These are phyloP conservation scores for Basipetospora sp. DNA, from an alignment of 2,329 filamentous ascomycete species.

Conservation along the genomic window DNA sequence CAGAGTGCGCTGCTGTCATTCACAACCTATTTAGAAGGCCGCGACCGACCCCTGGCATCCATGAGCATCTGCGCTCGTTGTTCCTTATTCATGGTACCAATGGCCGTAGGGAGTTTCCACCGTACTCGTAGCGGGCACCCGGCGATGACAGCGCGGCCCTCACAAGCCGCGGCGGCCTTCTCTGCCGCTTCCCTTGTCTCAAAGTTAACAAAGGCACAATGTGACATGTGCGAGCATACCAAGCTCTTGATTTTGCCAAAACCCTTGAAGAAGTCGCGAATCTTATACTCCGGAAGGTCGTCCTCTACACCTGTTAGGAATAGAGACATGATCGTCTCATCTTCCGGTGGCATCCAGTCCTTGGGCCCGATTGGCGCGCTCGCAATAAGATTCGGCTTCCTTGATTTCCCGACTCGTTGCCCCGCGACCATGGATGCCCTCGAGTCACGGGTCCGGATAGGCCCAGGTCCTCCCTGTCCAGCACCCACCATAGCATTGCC, in stretches of 20 bases:
- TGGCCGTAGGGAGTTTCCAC: constrained; percentile 83
- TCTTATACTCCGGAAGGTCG: constrained; percentile 80
- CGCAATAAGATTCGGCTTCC: constrained; percentile 38
- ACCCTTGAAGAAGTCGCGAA: constrained; percentile 77
- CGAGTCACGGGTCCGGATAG: constrained; percentile 61
- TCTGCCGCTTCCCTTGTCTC: constrained; percentile 73
- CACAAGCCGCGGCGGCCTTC: constrained; percentile 66
- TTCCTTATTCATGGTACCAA: constrained; percentile 83
- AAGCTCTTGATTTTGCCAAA: constrained; percentile 85
- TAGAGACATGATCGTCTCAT: constrained; percentile 76
- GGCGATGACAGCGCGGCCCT: constrained; percentile 77
- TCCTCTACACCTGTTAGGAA: constrained; percentile 95
- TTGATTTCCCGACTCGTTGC: background rate
- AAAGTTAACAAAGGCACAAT: constrained; percentile 95
- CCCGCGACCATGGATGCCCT: constrained; percentile 31
- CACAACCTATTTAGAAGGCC: too few species aligned
- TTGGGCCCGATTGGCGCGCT: constrained; percentile 53
- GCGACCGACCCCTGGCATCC: constrained; percentile 36
- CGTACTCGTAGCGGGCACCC: constrained; percentile 80
- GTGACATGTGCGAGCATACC: constrained; percentile 90
- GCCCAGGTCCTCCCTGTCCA: constrained; percentile 51
- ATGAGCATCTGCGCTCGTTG: constrained; percentile 66
- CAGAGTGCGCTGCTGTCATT: too few species aligned
- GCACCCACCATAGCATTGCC: constrained; percentile 38
- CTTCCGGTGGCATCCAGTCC: constrained; percentile 72